Evolutionary conservation across 2,329 filamentous ascomycete species (phyloP).

Genomic region (Gaeumannomyces tritici): DNA sequence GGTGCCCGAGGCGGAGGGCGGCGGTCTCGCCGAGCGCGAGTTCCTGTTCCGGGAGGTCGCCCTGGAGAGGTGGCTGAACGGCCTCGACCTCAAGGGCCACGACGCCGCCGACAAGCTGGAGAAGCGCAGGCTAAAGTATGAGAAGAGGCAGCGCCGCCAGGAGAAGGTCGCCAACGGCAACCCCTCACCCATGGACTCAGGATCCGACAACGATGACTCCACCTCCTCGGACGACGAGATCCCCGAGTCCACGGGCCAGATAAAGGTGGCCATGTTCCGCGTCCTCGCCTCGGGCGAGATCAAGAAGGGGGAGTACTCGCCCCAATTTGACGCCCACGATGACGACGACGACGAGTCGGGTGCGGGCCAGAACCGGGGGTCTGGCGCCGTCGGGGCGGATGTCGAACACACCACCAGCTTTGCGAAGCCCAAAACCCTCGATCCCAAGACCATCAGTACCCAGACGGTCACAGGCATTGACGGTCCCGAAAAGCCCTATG

Average conservation of each 20-base stretch:
- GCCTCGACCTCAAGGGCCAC: conserved; percentile 86
- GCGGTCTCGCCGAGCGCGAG: conserved; percentile 89
- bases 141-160: conserved; percentile 56
- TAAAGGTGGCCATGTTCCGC: conserved; percentile 94
- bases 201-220: conserved; percentile 61
- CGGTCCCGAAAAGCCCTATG: conserved; percentile 90
- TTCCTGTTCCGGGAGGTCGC: conserved; percentile 97
- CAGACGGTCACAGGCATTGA: conserved; percentile 99
- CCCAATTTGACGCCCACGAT: conserved; percentile 93
- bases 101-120: conserved; percentile 86
- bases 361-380: conserved; percentile 32
- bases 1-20: conserved; percentile 81
- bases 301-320: conserved; percentile 95
- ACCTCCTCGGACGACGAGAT: conserved; percentile 72
- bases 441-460: conserved; percentile 95
- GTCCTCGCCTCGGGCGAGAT: conserved; percentile 94
- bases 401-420: conserved; percentile 97
- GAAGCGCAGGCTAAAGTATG: conserved; percentile 73
- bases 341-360: conserved; percentile 65
- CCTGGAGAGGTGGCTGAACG: conserved; percentile 91
- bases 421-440: conserved; percentile 89
- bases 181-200: conserved; percentile 58
- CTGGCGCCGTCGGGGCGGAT: conserved; percentile 61
- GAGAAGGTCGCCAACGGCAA: conserved; percentile 26
- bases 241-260: conserved; percentile 91